phyloP scores from a whole-genome alignment of 208 protist genomes.

The Porcisia hertigi region DNA sequence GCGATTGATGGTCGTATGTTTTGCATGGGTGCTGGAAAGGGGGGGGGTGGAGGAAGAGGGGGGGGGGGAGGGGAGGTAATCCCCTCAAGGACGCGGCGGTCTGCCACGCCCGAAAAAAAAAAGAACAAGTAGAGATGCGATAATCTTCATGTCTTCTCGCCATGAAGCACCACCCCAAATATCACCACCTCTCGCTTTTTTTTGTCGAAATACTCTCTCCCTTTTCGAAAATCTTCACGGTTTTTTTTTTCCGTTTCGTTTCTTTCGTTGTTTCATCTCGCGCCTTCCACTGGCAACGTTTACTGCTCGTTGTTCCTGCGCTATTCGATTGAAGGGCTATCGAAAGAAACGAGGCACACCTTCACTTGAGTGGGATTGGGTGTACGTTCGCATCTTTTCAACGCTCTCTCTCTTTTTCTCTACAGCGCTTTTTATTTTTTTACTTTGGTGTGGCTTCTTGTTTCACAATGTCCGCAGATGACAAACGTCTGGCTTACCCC shows the following conservation, averaged over 20 bases:
- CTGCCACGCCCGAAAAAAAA: neutral
- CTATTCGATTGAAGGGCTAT: neutral
- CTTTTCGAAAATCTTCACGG: no score
- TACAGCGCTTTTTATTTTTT: neutral
- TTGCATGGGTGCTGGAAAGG: neutral
- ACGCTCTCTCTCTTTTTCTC: neutral
- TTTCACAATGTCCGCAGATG: conserved; percentile 20
- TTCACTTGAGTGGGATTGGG: neutral
- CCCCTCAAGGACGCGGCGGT: neutral
- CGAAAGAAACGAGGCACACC: no score
- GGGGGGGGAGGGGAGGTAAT: no score
- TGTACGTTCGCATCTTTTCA: neutral
- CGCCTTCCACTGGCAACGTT: neutral
- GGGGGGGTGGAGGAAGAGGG: neutral
- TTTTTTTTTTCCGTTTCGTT: neutral
- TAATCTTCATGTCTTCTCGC: neutral
- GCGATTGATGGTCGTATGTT: neutral
- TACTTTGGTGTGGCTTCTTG: neutral
- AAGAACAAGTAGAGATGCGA: neutral
- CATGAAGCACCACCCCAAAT: neutral
- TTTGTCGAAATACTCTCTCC: neutral
- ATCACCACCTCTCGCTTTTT: neutral
- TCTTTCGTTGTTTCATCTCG: neutral
- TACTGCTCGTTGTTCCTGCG: neutral
- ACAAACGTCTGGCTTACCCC: conserved; percentile 55